Evolutionary conservation across 257 asterid species (phyloP).

Genomic region (Petunia secreta): DNA sequence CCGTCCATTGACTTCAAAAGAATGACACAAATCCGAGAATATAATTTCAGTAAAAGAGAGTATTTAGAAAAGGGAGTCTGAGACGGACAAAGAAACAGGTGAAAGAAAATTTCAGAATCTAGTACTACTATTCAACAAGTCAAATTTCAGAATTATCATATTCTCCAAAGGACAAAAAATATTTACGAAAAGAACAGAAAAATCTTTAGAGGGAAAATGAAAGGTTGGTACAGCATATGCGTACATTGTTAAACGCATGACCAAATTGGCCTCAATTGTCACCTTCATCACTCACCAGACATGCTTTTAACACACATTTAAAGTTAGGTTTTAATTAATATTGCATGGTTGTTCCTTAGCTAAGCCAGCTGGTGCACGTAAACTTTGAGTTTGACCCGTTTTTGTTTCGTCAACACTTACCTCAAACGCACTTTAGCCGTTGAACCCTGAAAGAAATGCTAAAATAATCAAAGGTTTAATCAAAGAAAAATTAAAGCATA

Average conservation of each 20-base stretch:
- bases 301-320: constrained; percentile 20
- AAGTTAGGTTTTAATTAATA: not conserved
- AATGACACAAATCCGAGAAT: not conserved
- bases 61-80: not conserved
- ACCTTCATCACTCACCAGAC: constrained; percentile 15
- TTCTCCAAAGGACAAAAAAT: too few relatives aligned
- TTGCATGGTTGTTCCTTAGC: not conserved
- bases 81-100: not conserved
- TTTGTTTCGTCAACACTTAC: not conserved
- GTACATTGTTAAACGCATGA: not conserved
- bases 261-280: not conserved
- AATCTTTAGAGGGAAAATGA: not conserved
- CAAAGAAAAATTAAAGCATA: too few relatives aligned
- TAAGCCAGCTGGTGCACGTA: not conserved
- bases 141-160: too few relatives aligned
- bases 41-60: not conserved
- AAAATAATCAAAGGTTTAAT: not conserved
- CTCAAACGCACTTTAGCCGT: not conserved
- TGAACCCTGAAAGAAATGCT: not conserved
- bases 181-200: constrained; percentile 5
- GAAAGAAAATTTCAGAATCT: too few relatives aligned
- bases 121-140: too few relatives aligned
- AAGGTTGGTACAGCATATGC: not conserved
- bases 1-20: not conserved
- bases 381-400: not conserved